Base-by-base conservation (phyloP, 2,329 filamentous ascomycete genomes). In the Ceratocystis ficicola region DNA sequence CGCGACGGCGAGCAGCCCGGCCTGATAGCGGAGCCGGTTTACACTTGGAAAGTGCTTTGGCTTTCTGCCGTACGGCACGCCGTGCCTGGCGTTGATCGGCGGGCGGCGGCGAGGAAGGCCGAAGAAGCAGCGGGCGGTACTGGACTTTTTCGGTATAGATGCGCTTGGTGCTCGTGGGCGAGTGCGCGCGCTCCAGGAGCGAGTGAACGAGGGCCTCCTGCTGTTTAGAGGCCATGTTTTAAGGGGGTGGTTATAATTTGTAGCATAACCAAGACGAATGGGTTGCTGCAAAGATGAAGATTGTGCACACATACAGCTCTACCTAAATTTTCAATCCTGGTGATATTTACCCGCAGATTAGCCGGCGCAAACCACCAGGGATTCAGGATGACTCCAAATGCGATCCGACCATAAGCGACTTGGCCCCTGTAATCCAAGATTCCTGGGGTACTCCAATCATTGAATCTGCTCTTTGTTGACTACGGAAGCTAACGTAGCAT, bases 61-160 rank as follows among this genome's bases (percentile, higher is more conserved):
- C 78, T 12, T 77, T 76, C 20, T 74, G 71, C 3, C 78, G 78
- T 69, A 76, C 80, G 72, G 77, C 83, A 17, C 80, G 76, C 25
- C 81, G 81, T 48, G 77, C 77, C n/a, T 81, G 77, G 68, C 86
- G 84, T 22, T 82, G 81, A 71, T 84, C 82, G 63, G 77, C 76
- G 72, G 81, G 70, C 0, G 80, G 79, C 1, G 90, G 88, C 0
- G 88, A 90, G 25, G 86, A 87, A 5, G 90, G 86, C 52, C 87
- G 85, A 2, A 96, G 83, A 71, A 87, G 84, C 66, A 96, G 84
- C 0, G 90, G 86, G 60, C 90, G 90, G 73, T 90, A 86, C 71
- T 90, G 85, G 73, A 96, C 84, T 75, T 91, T 91, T 69, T 95
- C 89, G 69, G 81, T 80, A 79, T 88, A 93, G 75, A 96, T 89